phyloP scores from a whole-genome alignment of 2,329 filamentous ascomycete genomes.

The Venturia oleaginea region DNA sequence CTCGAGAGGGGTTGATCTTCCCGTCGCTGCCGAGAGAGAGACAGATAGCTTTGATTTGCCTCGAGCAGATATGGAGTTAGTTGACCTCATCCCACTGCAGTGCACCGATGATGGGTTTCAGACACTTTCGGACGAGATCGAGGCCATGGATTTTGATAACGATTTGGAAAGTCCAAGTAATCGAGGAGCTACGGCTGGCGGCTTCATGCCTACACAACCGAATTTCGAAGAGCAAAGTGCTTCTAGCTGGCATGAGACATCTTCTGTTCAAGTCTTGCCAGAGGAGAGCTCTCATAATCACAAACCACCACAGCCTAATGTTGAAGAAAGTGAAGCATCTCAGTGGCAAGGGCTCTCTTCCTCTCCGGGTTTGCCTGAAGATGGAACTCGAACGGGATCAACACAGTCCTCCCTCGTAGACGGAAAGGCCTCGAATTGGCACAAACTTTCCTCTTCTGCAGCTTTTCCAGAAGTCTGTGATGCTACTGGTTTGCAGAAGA shows the following conservation, averaged over 20 bases:
- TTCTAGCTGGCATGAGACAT: neutral
- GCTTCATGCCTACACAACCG: neutral
- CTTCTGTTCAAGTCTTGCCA: neutral
- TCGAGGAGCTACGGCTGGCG: neutral
- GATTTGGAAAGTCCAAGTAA: neutral
- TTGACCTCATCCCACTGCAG: neutral
- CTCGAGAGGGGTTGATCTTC: neutral
- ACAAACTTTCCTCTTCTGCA: neutral
- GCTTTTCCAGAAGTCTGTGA: neutral
- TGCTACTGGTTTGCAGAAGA: neutral
- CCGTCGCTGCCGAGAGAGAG: neutral
- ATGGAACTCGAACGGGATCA: neutral
- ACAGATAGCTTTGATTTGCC: neutral
- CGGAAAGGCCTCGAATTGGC: neutral
- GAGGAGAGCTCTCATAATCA: neutral
- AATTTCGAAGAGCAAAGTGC: neutral
- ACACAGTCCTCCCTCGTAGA: neutral
- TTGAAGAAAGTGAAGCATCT: neutral
- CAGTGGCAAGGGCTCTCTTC: neutral
- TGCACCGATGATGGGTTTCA: neutral
- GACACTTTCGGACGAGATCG: conserved; percentile 3
- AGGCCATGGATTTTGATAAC: neutral
- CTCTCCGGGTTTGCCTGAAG: neutral
- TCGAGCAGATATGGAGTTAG: neutral
- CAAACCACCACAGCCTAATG: neutral